Evolutionary conservation across 805 yeast genomes (phyloP).

Genomic region (Dipodascopsis uninucleata): DNA sequence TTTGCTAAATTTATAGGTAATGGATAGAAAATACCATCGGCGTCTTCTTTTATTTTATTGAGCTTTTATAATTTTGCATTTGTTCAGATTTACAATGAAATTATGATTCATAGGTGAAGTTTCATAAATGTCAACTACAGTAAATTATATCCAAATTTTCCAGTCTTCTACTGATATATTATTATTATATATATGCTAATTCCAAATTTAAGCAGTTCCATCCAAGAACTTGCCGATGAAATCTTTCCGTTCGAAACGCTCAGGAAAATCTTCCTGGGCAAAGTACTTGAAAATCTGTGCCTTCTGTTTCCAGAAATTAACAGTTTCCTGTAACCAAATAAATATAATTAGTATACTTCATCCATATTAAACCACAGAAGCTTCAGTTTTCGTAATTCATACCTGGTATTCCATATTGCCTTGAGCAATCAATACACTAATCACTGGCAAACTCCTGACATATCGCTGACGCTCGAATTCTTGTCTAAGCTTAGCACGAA

Average conservation of each 20-base stretch:
- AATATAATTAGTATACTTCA: neutral
- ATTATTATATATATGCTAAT: too few relatives aligned
- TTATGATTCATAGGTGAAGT: too few relatives aligned
- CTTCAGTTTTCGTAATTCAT: neutral
- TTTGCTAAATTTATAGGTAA: too few relatives aligned
- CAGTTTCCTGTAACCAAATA: conserved; percentile 46
- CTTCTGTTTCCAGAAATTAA: conserved; percentile 87
- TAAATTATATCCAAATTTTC: too few relatives aligned
- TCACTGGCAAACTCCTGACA: conserved; percentile 60
- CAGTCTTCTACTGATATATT: too few relatives aligned
- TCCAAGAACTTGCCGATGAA: conserved; percentile 73
- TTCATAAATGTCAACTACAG: too few relatives aligned
- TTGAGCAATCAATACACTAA: conserved; percentile 68
- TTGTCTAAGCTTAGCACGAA: conserved; percentile 81
- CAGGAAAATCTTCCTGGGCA: conserved; percentile 58
- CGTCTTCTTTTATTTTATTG: too few relatives aligned
- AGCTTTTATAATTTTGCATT: too few relatives aligned
- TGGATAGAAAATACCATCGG: too few relatives aligned
- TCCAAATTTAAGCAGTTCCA: conserved; percentile 42
- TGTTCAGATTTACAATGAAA: too few relatives aligned
- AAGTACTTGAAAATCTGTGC: conserved; percentile 81
- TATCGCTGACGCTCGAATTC: conserved; percentile 83
- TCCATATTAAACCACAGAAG: neutral
- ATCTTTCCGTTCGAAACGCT: conserved; percentile 52
- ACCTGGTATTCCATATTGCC: conserved; percentile 85